phyloP scores from a whole-genome alignment of 1,139 yeast species.

The Hansenula lynferdii region DNA sequence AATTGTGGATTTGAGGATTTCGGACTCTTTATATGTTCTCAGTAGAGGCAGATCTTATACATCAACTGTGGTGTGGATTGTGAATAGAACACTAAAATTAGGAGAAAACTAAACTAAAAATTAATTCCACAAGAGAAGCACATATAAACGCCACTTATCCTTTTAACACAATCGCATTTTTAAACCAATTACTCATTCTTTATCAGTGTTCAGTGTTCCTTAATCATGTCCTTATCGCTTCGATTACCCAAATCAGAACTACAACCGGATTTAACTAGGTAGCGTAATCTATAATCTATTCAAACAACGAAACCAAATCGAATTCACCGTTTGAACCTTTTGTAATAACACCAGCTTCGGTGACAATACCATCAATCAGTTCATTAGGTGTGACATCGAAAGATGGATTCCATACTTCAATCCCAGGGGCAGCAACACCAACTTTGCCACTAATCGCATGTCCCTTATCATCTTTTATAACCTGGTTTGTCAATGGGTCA shows the following conservation, averaged over 20 bases:
- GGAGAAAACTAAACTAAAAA: too few relatives aligned
- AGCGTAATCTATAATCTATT: not conserved
- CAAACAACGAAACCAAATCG: slow-evolving; percentile 26
- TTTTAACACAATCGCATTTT: too few relatives aligned
- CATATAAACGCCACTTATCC: too few relatives aligned
- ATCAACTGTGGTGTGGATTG: not conserved
- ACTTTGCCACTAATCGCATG: slow-evolving; percentile 49
- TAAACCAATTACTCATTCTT: too few relatives aligned
- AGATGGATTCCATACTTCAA: slow-evolving; percentile 93
- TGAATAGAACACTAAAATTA: too few relatives aligned
- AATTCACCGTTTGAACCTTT: slow-evolving; percentile 49
- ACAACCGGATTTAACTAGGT: too few relatives aligned
- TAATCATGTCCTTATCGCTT: not conserved
- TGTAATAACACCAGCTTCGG: slow-evolving; percentile 59
- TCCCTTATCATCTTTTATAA: slow-evolving; percentile 26
- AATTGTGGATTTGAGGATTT: too few relatives aligned
- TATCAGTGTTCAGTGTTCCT: too few relatives aligned
- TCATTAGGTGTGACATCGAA: slow-evolving; percentile 89
- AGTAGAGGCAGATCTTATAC: not conserved
- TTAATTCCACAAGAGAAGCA: too few relatives aligned
- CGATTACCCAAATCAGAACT: not conserved
- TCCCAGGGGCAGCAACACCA: slow-evolving; percentile 84
- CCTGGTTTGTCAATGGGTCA: slow-evolving; percentile 27
- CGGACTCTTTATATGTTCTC: too few relatives aligned
- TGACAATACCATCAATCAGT: slow-evolving; percentile 81